Percentiles rank a stretch among this genome's conserved stretches.
These are phyloP conservation scores for Ustilago xerochloae DNA, from an alignment of 1,284 basidiomycete species.

Conservation along the genomic window DNA sequence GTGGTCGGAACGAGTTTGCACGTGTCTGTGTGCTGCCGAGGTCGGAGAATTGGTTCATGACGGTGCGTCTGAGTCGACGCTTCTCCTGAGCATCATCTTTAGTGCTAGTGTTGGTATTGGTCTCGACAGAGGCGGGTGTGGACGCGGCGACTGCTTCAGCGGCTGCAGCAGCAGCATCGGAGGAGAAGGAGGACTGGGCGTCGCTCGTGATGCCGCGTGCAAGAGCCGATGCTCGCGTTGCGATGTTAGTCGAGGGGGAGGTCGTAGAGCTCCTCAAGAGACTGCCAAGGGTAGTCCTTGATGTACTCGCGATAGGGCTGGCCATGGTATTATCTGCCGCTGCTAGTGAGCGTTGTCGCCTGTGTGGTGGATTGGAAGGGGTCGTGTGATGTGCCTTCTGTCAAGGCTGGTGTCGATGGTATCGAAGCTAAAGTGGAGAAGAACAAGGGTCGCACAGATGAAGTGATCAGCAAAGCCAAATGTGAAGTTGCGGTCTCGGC, in stretches of 20 bases:
- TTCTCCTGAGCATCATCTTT: constrained; percentile 25
- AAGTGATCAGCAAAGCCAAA: constrained; percentile 1
- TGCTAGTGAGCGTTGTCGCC: not conserved
- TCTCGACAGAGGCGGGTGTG: constrained; percentile 1
- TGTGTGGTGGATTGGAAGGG: not conserved
- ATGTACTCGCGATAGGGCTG: constrained; percentile 49
- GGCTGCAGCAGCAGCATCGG: constrained; percentile 11
- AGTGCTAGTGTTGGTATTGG: constrained; percentile 13
- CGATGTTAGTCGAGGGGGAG: constrained; percentile 7
- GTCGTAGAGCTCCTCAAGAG: constrained; percentile 20
- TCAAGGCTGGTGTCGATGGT: not conserved
- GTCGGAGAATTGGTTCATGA: constrained; percentile 75
- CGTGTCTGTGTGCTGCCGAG: constrained; percentile 83
- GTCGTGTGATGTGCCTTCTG: not conserved
- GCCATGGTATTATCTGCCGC: constrained; percentile 31
- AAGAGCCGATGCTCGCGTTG: constrained; percentile 1
- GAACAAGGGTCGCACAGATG: not conserved
- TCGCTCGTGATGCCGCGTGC: constrained; percentile 22
- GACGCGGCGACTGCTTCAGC: not conserved
- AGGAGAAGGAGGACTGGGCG: not conserved
- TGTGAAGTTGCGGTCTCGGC: not conserved
- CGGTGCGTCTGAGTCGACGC: constrained; percentile 47
- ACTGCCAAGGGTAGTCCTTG: constrained; percentile 44
- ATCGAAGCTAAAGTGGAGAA: not conserved
- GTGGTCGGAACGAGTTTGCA: constrained; percentile 78